phyloP scores from a whole-genome alignment of 768 basidiomycete genomes.

The Thelephora aurantiotincta region DNA sequence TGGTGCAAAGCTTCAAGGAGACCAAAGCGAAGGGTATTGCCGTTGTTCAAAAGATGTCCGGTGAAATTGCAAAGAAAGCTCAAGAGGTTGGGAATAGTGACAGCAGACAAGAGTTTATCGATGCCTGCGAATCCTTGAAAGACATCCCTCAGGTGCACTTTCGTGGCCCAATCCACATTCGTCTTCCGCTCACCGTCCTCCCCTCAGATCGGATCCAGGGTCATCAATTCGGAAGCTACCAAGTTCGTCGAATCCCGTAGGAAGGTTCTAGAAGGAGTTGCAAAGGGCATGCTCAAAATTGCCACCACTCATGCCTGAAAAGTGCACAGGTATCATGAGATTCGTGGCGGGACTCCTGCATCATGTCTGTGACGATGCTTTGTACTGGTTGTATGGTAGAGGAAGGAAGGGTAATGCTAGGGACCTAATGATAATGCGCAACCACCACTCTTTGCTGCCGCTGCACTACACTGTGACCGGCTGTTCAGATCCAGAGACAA shows the following conservation, averaged over 20 bases:
- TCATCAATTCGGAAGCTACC: slow-evolving; percentile 25
- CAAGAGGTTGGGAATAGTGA: slow-evolving; percentile 41
- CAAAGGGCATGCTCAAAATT: slow-evolving; percentile 52
- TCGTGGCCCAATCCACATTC: background rate
- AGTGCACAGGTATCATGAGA: too few species aligned
- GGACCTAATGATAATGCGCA: background rate
- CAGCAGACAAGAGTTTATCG: slow-evolving; percentile 35
- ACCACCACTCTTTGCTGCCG: background rate
- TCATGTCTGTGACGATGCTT: background rate
- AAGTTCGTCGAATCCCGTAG: slow-evolving; percentile 55
- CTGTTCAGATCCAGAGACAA: background rate
- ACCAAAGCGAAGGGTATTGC: slow-evolving; percentile 38
- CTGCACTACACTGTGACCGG: background rate
- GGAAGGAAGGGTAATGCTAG: background rate
- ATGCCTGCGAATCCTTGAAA: slow-evolving; percentile 30
- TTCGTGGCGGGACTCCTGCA: too few species aligned
- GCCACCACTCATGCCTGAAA: slow-evolving; percentile 20
- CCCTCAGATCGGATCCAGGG: background rate
- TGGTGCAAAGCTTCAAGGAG: slow-evolving; percentile 51
- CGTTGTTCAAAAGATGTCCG: slow-evolving; percentile 44
- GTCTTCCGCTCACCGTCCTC: background rate
- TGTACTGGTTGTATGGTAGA: background rate
- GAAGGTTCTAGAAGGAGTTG: slow-evolving; percentile 56
- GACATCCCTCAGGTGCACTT: slow-evolving; percentile 20
- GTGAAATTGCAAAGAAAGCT: slow-evolving; percentile 30